Evolutionary conservation across 1,284 basidiomycete species (phyloP), one percentile per base, ranked within the genome.

Genomic region (Stereum hirsutum): DNA sequence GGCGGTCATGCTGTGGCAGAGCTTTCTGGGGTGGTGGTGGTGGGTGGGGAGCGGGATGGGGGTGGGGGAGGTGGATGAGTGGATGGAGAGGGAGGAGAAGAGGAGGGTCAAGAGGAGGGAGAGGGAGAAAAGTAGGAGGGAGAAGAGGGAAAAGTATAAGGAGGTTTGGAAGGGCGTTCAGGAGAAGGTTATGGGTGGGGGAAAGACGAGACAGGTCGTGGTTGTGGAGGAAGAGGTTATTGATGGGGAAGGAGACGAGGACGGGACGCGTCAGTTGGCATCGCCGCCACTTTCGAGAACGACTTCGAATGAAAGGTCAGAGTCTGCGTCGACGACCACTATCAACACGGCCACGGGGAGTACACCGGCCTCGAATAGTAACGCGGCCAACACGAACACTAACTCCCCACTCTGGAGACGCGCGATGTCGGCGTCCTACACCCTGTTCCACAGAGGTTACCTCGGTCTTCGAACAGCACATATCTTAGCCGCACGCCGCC

Each of bases 21-120:
- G 80, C 62, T 89, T 89, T 57, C 60, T 89, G 23, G 89, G 89
- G 0, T 95, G 89, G 88, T 94, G 91, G 91, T 94, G 91, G 91
- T 97, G 92, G 92, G 91, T 94, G 17, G 93, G 93, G 14, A 83
- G 89, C 1, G 91, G 91, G 46, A 74, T 87, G 80, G 68, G 75
- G 58, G 69, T 80, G 14, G 64, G 71, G 14, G 77, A 79, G 52
- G 68, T 77, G 10, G 75, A 79, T 48, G 79, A 85, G 44, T 70
- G 80, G 41, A 56, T 82, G 31, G 52, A 61, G 31, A 67, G 72
- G 39, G 72, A 81, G 53, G 78, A 77, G 50, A 82, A 78, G 55
- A 68, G 74, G 12, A 68, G 75, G 41, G 58, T 61, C 28, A 70
- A 74, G 47, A 68, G 74, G 20, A 58, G 63, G 36, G 56, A 66